Base-by-base conservation (phyloP, 208 protist species). In the Leishmania mexicana region DNA sequence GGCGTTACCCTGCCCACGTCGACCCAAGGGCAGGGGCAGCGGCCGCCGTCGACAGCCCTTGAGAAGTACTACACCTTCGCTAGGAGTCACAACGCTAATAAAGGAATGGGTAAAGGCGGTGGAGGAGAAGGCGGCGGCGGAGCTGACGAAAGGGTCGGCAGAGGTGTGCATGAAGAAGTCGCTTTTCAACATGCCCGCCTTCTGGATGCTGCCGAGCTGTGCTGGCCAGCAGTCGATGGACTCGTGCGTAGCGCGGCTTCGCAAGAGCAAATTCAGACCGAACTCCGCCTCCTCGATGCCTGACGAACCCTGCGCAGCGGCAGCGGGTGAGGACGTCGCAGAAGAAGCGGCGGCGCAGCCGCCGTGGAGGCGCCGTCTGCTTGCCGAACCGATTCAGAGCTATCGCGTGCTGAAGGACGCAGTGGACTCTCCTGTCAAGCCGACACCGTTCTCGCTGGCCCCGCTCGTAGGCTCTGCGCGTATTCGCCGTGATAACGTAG, bases 331-430 rank as follows among this genome's bases (percentile, higher is more conserved):
- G 42, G 42, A 31, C 45, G 8, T 11, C 8, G 40, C 42, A 0
- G 28, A 10, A 1, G 35, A 62, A 2, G 40, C n/a, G 51, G 47
- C 62, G 8, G 31, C 65, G 0, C 74, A 79, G 15, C 38, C 60
- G 5, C 64, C 57, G 42, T 53, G 73, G 53, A 40, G 64, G 5
- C 49, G 80, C 7, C 67, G 70, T 24, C 64, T 91, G 19, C 72
- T 89, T 13, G 60, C 73, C 17, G 83, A 92, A 53, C 88, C 89
- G 1, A 90, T 94, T 24, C 75, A 80, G 8, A 93, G 85, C 83
- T 95, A 92, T 81, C 54, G 84, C 49, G 45, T 89, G 8, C 35
- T 92, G 57, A 80, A 83, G 6, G 89, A 89, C 54, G 83, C 67
- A 5, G 68, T 51, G 77, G 81, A 57, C 15, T 53, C 40, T 15